phyloP scores from a whole-genome alignment of 305 asterid species.

The Solanum hybrid region DNA sequence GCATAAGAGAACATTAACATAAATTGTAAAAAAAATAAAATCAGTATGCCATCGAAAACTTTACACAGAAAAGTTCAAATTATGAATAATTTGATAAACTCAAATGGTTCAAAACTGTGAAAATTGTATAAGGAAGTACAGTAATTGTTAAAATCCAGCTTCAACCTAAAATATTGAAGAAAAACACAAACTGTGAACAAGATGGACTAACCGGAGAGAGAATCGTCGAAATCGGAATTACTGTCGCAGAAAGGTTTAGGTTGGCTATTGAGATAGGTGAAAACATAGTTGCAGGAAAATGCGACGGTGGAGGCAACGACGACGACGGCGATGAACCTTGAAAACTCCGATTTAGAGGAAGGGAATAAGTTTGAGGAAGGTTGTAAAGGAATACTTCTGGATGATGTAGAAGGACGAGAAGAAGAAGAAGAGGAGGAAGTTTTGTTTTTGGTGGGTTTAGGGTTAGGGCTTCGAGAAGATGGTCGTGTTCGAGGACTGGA shows the following conservation, averaged over 20 bases:
- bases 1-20: not conserved
- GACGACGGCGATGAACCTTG: constrained; percentile 45
- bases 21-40: not conserved
- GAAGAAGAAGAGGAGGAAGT: not conserved
- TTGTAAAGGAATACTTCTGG: constrained; percentile 17
- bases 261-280: constrained; percentile 29
- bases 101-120: not conserved
- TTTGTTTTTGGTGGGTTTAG: not conserved
- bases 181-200: not conserved
- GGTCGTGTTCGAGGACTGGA: constrained; percentile 12
- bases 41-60: not conserved
- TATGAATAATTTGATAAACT: not conserved
- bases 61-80: not conserved
- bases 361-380: constrained; percentile 43
- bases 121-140: not conserved
- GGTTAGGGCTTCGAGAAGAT: not conserved
- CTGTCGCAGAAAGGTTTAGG: constrained; percentile 54
- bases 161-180: not conserved
- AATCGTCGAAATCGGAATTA: constrained; percentile 19
- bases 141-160: not conserved
- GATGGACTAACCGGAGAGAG: constrained; percentile 35
- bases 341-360: constrained; percentile 41
- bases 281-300: constrained; percentile 35
- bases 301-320: constrained; percentile 58
- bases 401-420: not conserved